These are phyloP conservation scores for Claviceps sp. DNA, from an alignment of 2,329 filamentous ascomycete species.

Conservation along the genomic window DNA sequence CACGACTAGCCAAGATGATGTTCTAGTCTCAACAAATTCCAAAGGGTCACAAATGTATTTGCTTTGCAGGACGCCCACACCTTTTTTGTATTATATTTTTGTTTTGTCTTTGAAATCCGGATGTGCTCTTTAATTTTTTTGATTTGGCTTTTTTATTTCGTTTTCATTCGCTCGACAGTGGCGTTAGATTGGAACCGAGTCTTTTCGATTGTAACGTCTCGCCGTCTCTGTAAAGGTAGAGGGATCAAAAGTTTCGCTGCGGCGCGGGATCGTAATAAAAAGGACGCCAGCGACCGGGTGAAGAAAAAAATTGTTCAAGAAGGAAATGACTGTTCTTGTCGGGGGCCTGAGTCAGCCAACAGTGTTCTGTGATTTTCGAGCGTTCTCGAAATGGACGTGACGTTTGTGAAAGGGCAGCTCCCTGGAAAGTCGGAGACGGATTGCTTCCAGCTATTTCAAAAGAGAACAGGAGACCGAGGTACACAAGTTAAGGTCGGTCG, in stretches of 20 bases:
- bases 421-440: constrained; percentile 17
- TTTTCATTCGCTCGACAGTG: background rate
- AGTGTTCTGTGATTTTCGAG: background rate
- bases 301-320: constrained; percentile 13
- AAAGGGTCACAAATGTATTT: background rate
- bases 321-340: constrained; percentile 26
- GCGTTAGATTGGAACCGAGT: background rate
- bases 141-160: background rate
- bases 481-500: background rate
- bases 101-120: background rate
- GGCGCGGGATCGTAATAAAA: constrained; percentile 18
- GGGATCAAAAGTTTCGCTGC: constrained; percentile 17
- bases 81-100: background rate
- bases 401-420: constrained; percentile 18
- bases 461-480: constrained; percentile 17
- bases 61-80: background rate
- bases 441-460: constrained; percentile 14
- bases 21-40: background rate
- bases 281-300: constrained; percentile 45
- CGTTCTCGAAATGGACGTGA: constrained; percentile 3
- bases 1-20: background rate
- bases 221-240: background rate
- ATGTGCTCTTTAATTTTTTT: background rate
- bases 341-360: constrained; percentile 4
- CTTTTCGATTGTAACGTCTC: background rate